Base-by-base conservation (phyloP, 257 asterid genomes). In the Ajuga chamaepitys region DNA sequence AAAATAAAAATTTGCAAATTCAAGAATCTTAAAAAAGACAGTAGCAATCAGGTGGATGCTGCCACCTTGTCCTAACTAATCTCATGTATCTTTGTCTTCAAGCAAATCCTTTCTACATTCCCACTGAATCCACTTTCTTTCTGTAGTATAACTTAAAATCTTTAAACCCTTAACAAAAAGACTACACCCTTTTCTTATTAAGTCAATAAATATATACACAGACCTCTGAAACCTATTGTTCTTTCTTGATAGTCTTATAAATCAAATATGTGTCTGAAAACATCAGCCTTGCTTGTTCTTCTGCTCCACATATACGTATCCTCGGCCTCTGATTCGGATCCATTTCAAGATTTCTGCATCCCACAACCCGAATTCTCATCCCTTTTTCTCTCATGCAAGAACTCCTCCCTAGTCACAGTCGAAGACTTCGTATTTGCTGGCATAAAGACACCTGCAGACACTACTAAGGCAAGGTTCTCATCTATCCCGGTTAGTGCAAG, bases 271-370 rank as follows among this genome's bases (percentile, higher is more conserved):
- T 30, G 47, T 16, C 18, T 59, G 22, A 71, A 66, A 58, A 64
- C 66, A 52, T 67, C 61, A 54, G 25, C 78, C 62, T 65, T 71
- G 18, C 62, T 83, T 20, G 5, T 48, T 38, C 4, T 64, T 25
- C 51, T 86, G 70, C 74, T 83, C 45, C 53, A 60, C 7, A 38
- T 58, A 47, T 41, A 56, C 30, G 26, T 10, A 24, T 67, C 46
- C 56, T 74, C 80, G 25, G 73, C 92, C 74, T 85, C 94, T 18
- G 95, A 90, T 59, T 73, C 95, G 24, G 95, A 87, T 76, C 87
- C 92, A 9, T 14, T 81, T 25, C 85, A 75, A 68, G 95, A 85
- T 50, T 87, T 75, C 64, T 90, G 95, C 79, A 83, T 90, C n/a
- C 95, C 95, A 18, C 74, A 67, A 13, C 20, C 88, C 14, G 88